A percentile compares a stretch with the other conserved stretches of the same genome.
phyloP scores from a whole-genome alignment of 768 basidiomycete species.

The Candolleomyces efflorescens region DNA sequence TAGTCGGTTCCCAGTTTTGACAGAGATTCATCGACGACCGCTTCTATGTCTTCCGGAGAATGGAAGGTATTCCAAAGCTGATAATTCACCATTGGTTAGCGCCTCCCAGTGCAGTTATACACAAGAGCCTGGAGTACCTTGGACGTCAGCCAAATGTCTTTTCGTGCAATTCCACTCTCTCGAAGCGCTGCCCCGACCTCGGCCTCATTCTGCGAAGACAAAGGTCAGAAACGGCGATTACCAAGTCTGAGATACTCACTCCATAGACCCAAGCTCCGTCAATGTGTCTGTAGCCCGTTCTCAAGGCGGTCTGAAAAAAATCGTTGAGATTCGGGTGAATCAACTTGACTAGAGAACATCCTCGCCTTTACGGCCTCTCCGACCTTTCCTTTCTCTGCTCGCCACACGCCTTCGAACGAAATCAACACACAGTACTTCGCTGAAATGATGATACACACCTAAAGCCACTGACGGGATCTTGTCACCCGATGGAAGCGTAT shows the following conservation, averaged over 20 bases:
- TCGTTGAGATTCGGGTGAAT: neutral
- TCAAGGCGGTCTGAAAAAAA: slow-evolving; percentile 44
- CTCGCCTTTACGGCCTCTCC: slow-evolving; percentile 61
- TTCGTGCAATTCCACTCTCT: slow-evolving; percentile 55
- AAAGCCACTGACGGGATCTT: slow-evolving; percentile 65
- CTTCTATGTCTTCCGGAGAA: slow-evolving; percentile 66
- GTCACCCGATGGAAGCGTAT: slow-evolving; percentile 60
- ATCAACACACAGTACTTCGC: neutral
- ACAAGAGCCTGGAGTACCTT: slow-evolving; percentile 29
- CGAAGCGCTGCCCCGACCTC: slow-evolving; percentile 63
- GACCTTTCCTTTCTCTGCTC: slow-evolving; percentile 52
- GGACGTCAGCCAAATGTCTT: slow-evolving; percentile 66
- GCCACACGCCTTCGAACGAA: slow-evolving; percentile 52
- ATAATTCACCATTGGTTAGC: neutral
- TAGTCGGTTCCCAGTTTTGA: slow-evolving; percentile 59
- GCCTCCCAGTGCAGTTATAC: neutral
- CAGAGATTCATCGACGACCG: slow-evolving; percentile 62
- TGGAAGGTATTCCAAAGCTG: slow-evolving; percentile 80
- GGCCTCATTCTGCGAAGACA: slow-evolving; percentile 51
- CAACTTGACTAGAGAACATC: neutral
- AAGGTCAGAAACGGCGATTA: neutral
- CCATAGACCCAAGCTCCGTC: slow-evolving; percentile 71
- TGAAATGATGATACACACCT: slow-evolving; percentile 11
- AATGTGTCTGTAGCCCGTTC: slow-evolving; percentile 65
- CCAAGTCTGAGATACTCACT: slow-evolving; percentile 27